phyloP scores from a whole-genome alignment of 1,284 basidiomycete species.

The Porphyrellus sp. region DNA sequence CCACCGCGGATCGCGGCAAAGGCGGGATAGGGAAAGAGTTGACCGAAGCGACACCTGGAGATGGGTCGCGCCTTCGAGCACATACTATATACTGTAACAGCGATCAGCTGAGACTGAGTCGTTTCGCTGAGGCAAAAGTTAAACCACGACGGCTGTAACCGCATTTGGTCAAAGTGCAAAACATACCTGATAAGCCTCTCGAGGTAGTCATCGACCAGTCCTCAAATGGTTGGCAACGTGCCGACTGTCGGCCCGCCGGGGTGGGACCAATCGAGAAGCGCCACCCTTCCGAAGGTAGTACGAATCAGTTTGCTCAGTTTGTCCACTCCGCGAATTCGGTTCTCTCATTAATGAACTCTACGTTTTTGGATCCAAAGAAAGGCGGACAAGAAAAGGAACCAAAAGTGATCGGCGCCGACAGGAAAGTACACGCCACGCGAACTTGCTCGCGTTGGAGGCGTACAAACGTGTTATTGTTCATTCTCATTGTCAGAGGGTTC shows the following conservation, averaged over 20 bases:
- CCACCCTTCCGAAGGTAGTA: background rate
- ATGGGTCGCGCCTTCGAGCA: no score
- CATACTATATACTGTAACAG: no score
- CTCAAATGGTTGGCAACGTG: no score
- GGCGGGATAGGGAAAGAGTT: background rate
- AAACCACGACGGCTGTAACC: background rate
- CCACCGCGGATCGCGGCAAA: background rate
- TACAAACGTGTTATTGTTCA: background rate
- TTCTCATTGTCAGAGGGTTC: background rate
- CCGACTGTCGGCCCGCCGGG: no score
- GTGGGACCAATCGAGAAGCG: conserved; percentile 11
- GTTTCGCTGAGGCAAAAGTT: no score
- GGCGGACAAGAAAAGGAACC: conserved; percentile 1
- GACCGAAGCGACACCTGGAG: no score
- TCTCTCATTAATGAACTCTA: conserved; percentile 10
- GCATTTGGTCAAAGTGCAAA: background rate
- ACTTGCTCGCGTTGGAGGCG: conserved; percentile 1
- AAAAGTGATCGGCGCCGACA: conserved; percentile 4
- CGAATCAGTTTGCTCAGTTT: conserved; percentile 15
- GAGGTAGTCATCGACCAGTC: no score
- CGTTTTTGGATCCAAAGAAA: background rate
- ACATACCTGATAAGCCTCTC: background rate
- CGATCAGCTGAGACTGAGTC: no score
- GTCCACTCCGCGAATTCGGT: conserved; percentile 25
- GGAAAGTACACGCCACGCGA: conserved; percentile 10